Evolutionary conservation across 2,329 filamentous ascomycete species (phyloP), one percentile per base, ranked within the genome.

Genomic region (Alternaria angustiovoidea): DNA sequence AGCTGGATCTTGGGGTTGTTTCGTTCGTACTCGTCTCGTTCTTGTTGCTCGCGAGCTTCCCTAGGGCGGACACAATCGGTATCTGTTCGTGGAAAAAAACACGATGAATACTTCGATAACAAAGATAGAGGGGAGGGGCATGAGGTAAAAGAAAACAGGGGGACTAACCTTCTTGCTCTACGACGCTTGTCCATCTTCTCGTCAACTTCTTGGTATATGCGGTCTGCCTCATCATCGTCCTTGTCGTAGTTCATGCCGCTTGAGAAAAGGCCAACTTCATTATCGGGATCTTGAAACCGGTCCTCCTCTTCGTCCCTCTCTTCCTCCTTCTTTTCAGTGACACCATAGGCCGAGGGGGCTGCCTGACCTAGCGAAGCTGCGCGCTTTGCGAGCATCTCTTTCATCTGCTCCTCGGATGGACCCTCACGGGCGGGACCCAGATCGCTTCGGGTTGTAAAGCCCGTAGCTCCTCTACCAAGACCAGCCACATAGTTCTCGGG

Each of bases 1-100:
- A 97, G 92, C 75, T 96, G 92, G 53, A 99, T 97, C 81, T 98
- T 99, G 14, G 95, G 95, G 77, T 99, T 98, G 78, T 97, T 94
- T 70, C 91, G 89, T 82, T 99, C 94, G 85, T 97, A 96, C 74
- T 98, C 94, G 76, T 97, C 93, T 78, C 86, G 88, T 84, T 99
- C 94, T 82, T 92, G 87, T 78, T 91, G 85, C 80, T 99, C 95
- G 79, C 95, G 93, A 76, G 90, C 91, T 91, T 99, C 95, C 88
- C 95, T 96, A 86, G 80, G 78, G 79, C 81, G 84, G 81, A 83
- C 84, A 93, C 56, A 59, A 59, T 89, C 90, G 90, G 87, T 91
- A 87, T 90, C 88, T 92, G 88, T 85, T 87, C 89, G 87, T 84
- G 84, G 84, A 86, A 83, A 83, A 81, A 79, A 77, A 82, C 81